Base-by-base conservation (phyloP, 306 rosid species). In the Alnus glutinosa region DNA sequence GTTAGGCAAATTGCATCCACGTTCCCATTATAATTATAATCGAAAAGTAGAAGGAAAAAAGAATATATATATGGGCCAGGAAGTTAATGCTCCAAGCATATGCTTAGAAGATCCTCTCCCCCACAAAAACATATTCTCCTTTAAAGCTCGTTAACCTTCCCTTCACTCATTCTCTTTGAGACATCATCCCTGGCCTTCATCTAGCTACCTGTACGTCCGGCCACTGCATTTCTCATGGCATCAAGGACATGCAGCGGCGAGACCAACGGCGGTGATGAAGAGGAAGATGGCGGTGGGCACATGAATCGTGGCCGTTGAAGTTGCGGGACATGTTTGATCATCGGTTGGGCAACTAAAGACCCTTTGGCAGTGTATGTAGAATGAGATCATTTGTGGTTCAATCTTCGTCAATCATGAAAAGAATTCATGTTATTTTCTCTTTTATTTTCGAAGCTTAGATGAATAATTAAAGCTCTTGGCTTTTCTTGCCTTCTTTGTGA, bases 291-390 rank as follows among this genome's bases (percentile, higher is more conserved):
- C 2, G 79, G 28, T 12, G 13, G 44, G 46, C 7, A 6, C 2
- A 73, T 73, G 10, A 77, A 66, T 79, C 58, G 52, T 85, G 82
- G 80, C 61, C 81, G 79, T 19, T 81, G 68, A 75, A 82, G 30
- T 32, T 55, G 61, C 64, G 42, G 75, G 73, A 78, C 86, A 83
- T 80, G 91, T 77, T 81, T 79, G 75, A 81, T 42, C 46, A 42
- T 83, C 87, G 78, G 58, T 83, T 81, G 97, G 97, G 97, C 94
- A 90, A 92, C 97, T 76, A 79, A 77, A 73, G 71, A 85, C 79
- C 89, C 94, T 92, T 92, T 92, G 97, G 97, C 94, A 88, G 75
- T 80, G 55, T 79, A 58, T 49, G n/a, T 54, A 48, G 73, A 55
- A 72, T 76, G 67, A 30, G 54, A 81, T 57, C 70, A 67, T 16